These are phyloP conservation scores for Solanum corneliomulleri DNA, from an alignment of 257 asterid species.

Conservation along the genomic window DNA sequence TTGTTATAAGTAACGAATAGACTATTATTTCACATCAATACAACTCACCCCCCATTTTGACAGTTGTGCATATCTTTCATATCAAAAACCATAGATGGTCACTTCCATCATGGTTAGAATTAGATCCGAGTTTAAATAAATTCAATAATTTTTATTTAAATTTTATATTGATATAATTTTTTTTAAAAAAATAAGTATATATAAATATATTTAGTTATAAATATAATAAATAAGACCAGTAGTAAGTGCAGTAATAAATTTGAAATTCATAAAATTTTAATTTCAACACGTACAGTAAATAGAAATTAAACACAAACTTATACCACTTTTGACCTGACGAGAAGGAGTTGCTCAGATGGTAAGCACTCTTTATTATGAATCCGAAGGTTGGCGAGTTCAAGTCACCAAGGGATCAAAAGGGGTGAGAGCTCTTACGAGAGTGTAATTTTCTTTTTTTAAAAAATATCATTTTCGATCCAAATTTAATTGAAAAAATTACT, in stretches of 20 bases:
- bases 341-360: too few species aligned
- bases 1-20: neutral
- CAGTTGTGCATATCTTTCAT: neutral
- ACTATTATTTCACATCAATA: neutral
- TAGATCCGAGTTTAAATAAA: neutral
- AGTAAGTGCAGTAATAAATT: neutral
- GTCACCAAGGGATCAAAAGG: too few species aligned
- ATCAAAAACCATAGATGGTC: neutral
- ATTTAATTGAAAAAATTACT: too few species aligned
- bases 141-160: neutral
- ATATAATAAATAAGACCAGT: neutral
- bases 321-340: accelerated
- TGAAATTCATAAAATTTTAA: neutral
- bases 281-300: neutral
- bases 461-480: too few species aligned
- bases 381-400: too few species aligned
- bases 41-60: neutral
- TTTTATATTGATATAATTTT: neutral
- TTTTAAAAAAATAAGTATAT: neutral
- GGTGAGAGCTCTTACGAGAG: too few species aligned
- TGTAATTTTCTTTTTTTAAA: too few species aligned
- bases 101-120: neutral
- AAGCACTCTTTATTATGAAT: too few species aligned
- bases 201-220: neutral
- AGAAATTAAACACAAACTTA: neutral